A percentile compares a stretch with the other conserved stretches of the same genome.
These are phyloP conservation scores for Penicillium sp. DNA, from an alignment of 2,329 filamentous ascomycete genomes.

Conservation along the genomic window DNA sequence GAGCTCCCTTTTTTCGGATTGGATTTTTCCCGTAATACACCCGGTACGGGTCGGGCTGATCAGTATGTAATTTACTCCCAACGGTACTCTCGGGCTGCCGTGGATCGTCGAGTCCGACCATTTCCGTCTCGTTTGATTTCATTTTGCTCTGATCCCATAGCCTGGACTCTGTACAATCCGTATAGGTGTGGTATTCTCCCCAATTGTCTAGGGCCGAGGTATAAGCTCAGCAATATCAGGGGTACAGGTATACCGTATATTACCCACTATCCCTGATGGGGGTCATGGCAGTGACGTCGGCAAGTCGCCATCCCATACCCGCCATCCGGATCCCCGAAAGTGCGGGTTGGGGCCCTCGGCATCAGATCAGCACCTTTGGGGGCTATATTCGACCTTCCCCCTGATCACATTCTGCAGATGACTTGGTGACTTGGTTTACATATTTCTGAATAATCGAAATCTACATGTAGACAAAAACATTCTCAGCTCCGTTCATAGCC, in stretches of 20 bases:
- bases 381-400: not conserved
- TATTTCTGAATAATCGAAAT: not conserved
- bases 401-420: not conserved
- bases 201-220: not conserved
- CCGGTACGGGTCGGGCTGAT: conserved; percentile 14
- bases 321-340: conserved; percentile 22
- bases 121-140: not conserved
- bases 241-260: not conserved
- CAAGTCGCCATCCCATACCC: conserved; percentile 26
- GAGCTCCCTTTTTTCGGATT: conserved; percentile 27
- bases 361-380: not conserved
- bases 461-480: not conserved
- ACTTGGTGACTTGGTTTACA: not conserved
- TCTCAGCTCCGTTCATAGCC: conserved; percentile 13
- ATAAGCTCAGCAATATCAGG: not conserved
- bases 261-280: not conserved
- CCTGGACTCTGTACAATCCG: no score
- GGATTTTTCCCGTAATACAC: conserved; percentile 35
- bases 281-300: conserved; percentile 32
- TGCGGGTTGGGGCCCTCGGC: conserved; percentile 16
- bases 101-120: not conserved
- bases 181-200: not conserved
- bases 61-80: conserved; percentile 27
- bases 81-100: conserved; percentile 16
- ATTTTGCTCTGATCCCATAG: not conserved